phyloP scores from a whole-genome alignment of 208 protist species.

The Leptomonas pyrrhocoris region DNA sequence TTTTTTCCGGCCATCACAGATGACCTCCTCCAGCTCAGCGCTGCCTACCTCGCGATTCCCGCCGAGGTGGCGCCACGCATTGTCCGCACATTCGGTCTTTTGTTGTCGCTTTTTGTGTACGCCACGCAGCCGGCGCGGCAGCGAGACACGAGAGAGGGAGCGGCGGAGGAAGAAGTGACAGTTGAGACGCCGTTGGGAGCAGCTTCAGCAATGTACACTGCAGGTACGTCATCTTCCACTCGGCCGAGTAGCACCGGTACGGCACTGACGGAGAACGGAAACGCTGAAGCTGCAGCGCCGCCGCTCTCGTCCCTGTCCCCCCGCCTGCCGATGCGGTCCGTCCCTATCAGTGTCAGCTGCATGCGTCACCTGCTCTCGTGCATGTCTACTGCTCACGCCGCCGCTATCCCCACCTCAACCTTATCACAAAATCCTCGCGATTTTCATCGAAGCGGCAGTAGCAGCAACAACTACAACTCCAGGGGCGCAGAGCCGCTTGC shows the following conservation, averaged over 20 bases:
- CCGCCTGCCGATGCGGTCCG: conserved; percentile 16
- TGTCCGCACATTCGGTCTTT: conserved; percentile 63
- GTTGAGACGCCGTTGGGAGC: neutral
- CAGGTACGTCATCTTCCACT: neutral
- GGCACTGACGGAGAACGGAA: no score
- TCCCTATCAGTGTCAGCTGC: conserved; percentile 29
- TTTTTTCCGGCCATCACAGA: conserved; percentile 49
- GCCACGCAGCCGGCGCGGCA: conserved; percentile 55
- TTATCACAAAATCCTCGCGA: neutral
- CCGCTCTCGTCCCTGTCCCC: conserved; percentile 11
- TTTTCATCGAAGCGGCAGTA: neutral
- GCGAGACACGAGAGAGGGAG: neutral
- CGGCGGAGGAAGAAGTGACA: neutral
- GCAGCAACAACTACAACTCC: neutral
- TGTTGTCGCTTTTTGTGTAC: conserved; percentile 65
- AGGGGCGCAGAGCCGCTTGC: no score
- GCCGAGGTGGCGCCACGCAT: conserved; percentile 33
- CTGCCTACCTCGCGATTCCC: conserved; percentile 68
- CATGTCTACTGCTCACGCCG: neutral
- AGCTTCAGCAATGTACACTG: neutral
- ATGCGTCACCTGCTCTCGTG: conserved; percentile 24
- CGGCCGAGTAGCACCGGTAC: no score
- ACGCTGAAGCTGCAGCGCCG: neutral
- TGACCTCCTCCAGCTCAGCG: conserved; percentile 64
- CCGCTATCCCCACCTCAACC: neutral